Evolutionary conservation across 768 basidiomycete species (phyloP), one percentile per base, ranked within the genome.

Genomic region (Psilocybe cubensis): DNA sequence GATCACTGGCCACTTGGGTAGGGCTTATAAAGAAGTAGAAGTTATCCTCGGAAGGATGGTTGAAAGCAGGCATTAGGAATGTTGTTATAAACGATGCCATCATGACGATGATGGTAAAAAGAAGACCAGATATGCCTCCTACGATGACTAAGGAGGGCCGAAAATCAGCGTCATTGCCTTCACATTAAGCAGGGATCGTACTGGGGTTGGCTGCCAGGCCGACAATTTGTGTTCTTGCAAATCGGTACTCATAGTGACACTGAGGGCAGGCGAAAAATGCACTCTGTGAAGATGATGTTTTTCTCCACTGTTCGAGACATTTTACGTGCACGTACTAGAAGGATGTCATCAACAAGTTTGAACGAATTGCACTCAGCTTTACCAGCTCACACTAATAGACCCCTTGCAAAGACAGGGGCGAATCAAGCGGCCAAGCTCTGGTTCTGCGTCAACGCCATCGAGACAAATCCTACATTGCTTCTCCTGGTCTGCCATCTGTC

Each of bases 401-500:
- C 93, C 93, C 59, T 83, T 86, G 70, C 90, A 91, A 2, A 87
- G 75, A 69, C 91, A 92, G 4, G 94, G 94, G 27, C 87, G 84
- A 62, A 96, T 92, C 62, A 95, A 82, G 52, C 86, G 83, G 2
- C 94, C 94, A 38, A 89, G 74, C 23, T 82, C 79, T 0, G 62
- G 68, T 61, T 89, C 87, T 21, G 83, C 81, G 43, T 83, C 81
- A 10, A 74, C 70, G 3, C 89, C 87, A 35, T 89, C 88, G 24
- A 93, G 78, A 68, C 94, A 96, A 44, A 96, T 96, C 52, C 94
- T 81, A 66, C 94, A 95, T 67, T 90, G 89, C 65, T 82, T 88
- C 65, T 85, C 84, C 49, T 81, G 55, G 46, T 65, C 66, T 25
- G 67, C 51, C 65, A 68, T 70, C 20, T 40, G 33, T 33, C 18